Evolutionary conservation across 768 basidiomycete genomes (phyloP).

Genomic region (Dioszegia aurantiaca): DNA sequence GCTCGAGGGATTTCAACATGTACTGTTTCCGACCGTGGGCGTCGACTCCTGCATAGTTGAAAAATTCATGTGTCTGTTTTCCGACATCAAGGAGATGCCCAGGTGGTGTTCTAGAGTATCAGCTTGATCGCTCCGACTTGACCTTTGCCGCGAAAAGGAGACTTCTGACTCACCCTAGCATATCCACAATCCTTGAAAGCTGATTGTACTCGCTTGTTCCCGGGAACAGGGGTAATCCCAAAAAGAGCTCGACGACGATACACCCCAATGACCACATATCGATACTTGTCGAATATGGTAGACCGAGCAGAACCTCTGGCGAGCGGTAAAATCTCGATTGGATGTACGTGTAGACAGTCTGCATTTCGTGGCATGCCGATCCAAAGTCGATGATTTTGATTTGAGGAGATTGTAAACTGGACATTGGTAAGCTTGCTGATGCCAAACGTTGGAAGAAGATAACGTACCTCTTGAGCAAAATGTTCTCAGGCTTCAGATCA

Average conservation of each 20-base stretch:
- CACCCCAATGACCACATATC: slow-evolving; percentile 99
- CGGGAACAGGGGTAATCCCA: slow-evolving; percentile 92
- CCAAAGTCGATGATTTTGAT: slow-evolving; percentile 99
- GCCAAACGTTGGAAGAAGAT: too few relatives aligned
- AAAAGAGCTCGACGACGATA: slow-evolving; percentile 95
- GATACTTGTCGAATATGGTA: slow-evolving; percentile 90
- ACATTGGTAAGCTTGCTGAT: background rate
- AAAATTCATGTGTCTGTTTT: slow-evolving; percentile 92
- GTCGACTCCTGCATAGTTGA: slow-evolving; percentile 70
- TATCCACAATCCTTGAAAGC: slow-evolving; percentile 91
- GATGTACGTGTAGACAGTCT: slow-evolving; percentile 99
- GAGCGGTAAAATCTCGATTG: slow-evolving; percentile 98
- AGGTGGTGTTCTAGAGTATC: slow-evolving; percentile 69
- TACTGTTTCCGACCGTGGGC: slow-evolving; percentile 70
- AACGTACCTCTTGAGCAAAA: slow-evolving; percentile 84
- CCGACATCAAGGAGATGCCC: slow-evolving; percentile 90
- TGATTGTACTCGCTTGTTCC: slow-evolving; percentile 99
- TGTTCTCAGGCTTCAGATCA: slow-evolving; percentile 98
- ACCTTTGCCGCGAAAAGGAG: background rate
- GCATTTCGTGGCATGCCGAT: slow-evolving; percentile 95
- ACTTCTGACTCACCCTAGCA: slow-evolving; percentile 76
- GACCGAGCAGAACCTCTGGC: slow-evolving; percentile 90
- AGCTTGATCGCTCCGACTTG: background rate
- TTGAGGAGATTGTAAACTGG: slow-evolving; percentile 88
- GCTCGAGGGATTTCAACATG: slow-evolving; percentile 83